These are phyloP conservation scores for Oenanthe sinensis DNA, from an alignment of 129 eudicot species.

Conservation along the genomic window DNA sequence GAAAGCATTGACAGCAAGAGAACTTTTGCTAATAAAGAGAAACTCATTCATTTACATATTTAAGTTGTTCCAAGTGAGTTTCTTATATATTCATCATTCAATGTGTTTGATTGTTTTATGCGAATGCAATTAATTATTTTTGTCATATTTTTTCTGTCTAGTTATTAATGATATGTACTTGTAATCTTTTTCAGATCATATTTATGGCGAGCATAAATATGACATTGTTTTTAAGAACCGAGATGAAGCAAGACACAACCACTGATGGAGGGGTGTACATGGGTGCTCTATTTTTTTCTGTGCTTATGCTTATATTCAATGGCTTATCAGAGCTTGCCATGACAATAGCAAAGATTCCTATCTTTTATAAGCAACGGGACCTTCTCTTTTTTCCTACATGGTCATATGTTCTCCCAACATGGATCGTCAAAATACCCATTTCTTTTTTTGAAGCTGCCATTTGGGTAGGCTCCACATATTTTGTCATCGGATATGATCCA, in stretches of 20 bases:
- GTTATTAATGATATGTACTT: neutral
- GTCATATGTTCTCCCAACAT: conserved; percentile 61
- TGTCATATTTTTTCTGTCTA: neutral
- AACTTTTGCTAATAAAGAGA: conserved; percentile 70
- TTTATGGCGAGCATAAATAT: conserved; percentile 28
- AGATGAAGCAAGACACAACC: conserved; percentile 31
- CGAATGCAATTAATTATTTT: neutral
- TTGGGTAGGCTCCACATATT: conserved; percentile 55
- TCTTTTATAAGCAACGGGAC: conserved; percentile 80
- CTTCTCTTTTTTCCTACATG: conserved; percentile 71
- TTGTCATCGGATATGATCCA: conserved; percentile 72
- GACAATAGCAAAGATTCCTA: conserved; percentile 78
- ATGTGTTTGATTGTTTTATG: neutral
- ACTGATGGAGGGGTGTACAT: conserved; percentile 39
- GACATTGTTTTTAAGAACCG: conserved; percentile 63
- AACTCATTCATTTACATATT: conserved; percentile 70
- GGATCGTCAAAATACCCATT: conserved; percentile 66
- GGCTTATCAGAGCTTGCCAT: conserved; percentile 68
- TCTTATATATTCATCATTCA: neutral
- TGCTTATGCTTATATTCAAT: conserved; percentile 38
- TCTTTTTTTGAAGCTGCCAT: conserved; percentile 44
- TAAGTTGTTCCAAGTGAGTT: conserved; percentile 49
- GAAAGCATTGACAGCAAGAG: conserved; percentile 58
- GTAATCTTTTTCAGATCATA: conserved; percentile 30
- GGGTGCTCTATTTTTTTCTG: conserved; percentile 47